Percentiles rank a stretch among this genome's conserved stretches.
Evolutionary conservation across 2,329 filamentous ascomycete genomes (phyloP).

Genomic region (Epichloe elymi): DNA sequence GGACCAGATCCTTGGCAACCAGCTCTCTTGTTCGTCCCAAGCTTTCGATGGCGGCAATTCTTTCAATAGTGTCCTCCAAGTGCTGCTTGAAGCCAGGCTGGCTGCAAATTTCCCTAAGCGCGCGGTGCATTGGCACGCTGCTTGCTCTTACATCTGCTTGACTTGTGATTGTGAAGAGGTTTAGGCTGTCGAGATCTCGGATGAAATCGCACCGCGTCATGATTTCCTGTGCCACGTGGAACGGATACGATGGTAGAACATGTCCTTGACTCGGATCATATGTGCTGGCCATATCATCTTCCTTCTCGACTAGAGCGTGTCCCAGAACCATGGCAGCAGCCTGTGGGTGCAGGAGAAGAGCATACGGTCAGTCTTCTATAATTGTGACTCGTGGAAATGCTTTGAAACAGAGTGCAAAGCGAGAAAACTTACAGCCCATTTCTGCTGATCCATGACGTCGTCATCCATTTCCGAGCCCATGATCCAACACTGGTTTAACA

Average conservation of each 20-base stretch:
- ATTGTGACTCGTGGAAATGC: background rate
- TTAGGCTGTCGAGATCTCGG: conserved; percentile 79
- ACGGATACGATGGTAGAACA: conserved; percentile 63
- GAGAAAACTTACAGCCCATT: conserved; percentile 56
- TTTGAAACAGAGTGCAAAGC: background rate
- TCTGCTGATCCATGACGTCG: conserved; percentile 96
- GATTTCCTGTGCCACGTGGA: conserved; percentile 76
- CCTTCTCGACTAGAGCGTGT: conserved; percentile 75
- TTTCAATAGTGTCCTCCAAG: conserved; percentile 67
- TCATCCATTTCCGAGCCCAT: conserved; percentile 72
- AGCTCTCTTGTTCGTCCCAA: conserved; percentile 87
- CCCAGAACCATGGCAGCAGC: conserved; percentile 90
- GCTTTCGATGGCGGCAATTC: conserved; percentile 87
- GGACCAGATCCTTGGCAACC: conserved; percentile 86
- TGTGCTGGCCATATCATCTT: conserved; percentile 49
- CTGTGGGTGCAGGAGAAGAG: conserved; percentile 22
- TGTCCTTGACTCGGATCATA: conserved; percentile 59
- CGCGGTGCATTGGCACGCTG: conserved; percentile 90
- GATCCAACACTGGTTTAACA: conserved; percentile 64
- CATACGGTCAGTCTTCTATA: background rate
- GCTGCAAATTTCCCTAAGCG: conserved; percentile 72
- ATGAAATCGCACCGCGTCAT: conserved; percentile 97
- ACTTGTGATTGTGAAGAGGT: conserved; percentile 89
- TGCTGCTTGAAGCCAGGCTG: conserved; percentile 69
- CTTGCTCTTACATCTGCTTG: conserved; percentile 79